Base-by-base conservation (phyloP, 495 filamentous ascomycete genomes). In the Penicillium macrosclerotiorum region DNA sequence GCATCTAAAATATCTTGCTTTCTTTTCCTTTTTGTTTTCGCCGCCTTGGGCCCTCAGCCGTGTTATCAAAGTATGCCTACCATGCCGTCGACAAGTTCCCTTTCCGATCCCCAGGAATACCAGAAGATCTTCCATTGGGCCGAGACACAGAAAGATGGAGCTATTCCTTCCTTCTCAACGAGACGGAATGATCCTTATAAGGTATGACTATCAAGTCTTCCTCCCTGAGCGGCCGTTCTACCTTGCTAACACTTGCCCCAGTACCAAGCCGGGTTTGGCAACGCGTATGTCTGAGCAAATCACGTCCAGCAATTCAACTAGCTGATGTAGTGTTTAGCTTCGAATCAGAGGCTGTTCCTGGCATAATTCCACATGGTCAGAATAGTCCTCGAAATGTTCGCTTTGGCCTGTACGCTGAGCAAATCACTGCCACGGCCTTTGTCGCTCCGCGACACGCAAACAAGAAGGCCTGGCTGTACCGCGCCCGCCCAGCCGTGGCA, bases 41-140 rank as follows among this genome's bases (percentile, higher is more conserved):
- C n/a, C n/a, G n/a, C n/a, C n/a, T n/a, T n/a, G n/a, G 9, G 6
- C 25, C 4, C 20, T 16, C n/a, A 24, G 12, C 20, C n/a, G 36
- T 23, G 20, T 19, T 25, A 25, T 16, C n/a, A n/a, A n/a, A n/a
- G 19, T 14, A 17, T 23, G 23, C 22, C 25, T 43, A 57, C 8
- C 24, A 71, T 69, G 62, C 49, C 55, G 47, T 62, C 63, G 5
- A 57, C 55, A 42, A 48, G 44, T 27, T 40, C 53, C 3, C 44
- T 64, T 8, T 40, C 62, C 3, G 59, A 68, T 41, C 65, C 62
- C 39, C 51, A 60, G 51, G 75, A 78, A 42, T 80, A 78, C 55
- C 75, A 79, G 51, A 70, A 76, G 37, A 76, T 80, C 40, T 78
- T 80, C 67, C 75, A 79, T 55, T 78, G 76, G 76, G 75, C 74